Evolutionary conservation across 2,329 filamentous ascomycete species (phyloP).

Genomic region (Eutypa lata): DNA sequence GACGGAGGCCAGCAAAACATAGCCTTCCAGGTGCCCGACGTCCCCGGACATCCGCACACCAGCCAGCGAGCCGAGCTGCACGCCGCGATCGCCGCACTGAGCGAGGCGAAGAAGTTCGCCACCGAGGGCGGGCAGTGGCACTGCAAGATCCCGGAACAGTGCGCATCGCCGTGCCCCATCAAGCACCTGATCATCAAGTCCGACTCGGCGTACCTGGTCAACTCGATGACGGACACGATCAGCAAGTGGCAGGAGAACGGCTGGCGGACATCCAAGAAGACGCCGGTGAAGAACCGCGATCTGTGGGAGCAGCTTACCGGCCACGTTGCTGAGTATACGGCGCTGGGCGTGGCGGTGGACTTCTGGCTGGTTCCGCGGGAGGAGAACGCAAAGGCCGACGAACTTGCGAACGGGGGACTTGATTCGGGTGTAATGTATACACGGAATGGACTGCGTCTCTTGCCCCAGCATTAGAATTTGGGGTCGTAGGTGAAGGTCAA

Average conservation of each 20-base stretch:
- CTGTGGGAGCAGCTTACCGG: conserved; percentile 1
- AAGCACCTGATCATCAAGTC: conserved; percentile 11
- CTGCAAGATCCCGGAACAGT: conserved; percentile 1
- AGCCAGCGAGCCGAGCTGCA: conserved; percentile 9
- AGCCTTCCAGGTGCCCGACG: not conserved
- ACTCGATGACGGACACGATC: conserved; percentile 6
- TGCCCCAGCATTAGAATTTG: too few species aligned
- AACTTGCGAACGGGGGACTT: conserved; percentile 5
- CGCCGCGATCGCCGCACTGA: conserved; percentile 4
- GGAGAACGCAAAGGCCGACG: conserved; percentile 7
- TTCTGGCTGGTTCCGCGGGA: conserved; percentile 11
- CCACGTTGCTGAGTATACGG: not conserved
- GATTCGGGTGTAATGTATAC: too few species aligned
- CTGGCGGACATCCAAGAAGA: conserved; percentile 7
- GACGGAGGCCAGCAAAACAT: not conserved
- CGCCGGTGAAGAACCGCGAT: conserved; percentile 2
- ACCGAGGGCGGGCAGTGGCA: conserved; percentile 5
- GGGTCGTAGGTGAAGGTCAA: too few species aligned
- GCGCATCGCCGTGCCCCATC: conserved; percentile 4
- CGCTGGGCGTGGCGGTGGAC: conserved; percentile 4
- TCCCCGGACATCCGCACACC: conserved; percentile 2
- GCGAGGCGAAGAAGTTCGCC: not conserved
- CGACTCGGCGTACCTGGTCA: conserved; percentile 13
- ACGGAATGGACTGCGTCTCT: too few species aligned
- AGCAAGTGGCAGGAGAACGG: conserved; percentile 10